Conservation (phyloP, 768 basidiomycete species). For the Amylocystis lapponica region DNA sequence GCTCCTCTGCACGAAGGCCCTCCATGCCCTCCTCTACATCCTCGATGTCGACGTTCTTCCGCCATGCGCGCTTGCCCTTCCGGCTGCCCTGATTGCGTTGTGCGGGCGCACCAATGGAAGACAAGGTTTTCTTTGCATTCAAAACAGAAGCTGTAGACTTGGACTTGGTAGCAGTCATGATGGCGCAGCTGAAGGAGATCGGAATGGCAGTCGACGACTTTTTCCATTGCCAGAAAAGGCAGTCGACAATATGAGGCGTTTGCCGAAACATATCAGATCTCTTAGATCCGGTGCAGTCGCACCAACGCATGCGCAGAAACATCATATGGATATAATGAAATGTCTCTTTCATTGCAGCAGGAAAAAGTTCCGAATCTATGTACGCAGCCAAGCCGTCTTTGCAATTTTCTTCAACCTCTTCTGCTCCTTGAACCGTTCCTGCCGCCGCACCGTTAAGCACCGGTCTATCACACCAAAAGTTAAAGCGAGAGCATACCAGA, state of each 20-base stretch:
- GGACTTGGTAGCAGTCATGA: not conserved
- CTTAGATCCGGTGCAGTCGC: no score
- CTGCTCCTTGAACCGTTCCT: conserved; percentile 84
- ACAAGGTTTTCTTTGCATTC: not conserved
- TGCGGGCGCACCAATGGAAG: conserved; percentile 45
- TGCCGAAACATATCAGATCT: no score
- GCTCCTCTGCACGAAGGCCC: conserved; percentile 72
- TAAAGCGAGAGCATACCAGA: conserved; percentile 46
- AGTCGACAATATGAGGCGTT: no score
- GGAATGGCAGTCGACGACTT: no score
- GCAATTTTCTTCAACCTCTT: conserved; percentile 79
- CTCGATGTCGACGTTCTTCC: conserved; percentile 86
- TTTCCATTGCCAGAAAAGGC: no score
- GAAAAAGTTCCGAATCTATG: conserved; percentile 36
- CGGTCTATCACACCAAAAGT: conserved; percentile 6
- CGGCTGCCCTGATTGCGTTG: conserved; percentile 67
- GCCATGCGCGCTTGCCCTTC: conserved; percentile 91
- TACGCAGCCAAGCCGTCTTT: conserved; percentile 84
- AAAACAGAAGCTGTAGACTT: not conserved
- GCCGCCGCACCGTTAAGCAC: conserved; percentile 8
- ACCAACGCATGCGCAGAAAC: no score
- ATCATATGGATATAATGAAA: no score
- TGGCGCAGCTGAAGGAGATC: no score
- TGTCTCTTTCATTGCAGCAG: no score
- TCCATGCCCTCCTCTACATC: conserved; percentile 76